phyloP scores from a whole-genome alignment of 2,329 filamentous ascomycete genomes.

The Lasiodiplodia theobromae region DNA sequence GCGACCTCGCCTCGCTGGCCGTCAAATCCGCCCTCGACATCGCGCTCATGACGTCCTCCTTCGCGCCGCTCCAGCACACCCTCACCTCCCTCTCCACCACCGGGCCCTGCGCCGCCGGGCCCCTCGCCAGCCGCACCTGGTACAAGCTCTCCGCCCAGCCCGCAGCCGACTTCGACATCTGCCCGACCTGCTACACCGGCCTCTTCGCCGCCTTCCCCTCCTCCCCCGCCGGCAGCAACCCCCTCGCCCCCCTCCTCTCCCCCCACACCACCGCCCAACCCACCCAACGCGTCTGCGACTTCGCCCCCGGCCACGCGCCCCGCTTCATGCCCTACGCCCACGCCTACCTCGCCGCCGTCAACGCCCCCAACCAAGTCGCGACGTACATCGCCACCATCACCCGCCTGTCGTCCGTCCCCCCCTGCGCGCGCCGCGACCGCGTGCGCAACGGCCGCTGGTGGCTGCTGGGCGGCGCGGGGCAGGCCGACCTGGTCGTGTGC shows the following conservation, averaged over 20 bases:
- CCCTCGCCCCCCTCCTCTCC: constrained; percentile 59
- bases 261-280: background rate
- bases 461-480: background rate
- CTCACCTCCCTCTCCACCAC: constrained; percentile 48
- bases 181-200: constrained; percentile 83
- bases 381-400: background rate
- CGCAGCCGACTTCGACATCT: constrained; percentile 63
- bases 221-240: constrained; percentile 38
- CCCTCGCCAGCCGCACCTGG: constrained; percentile 70
- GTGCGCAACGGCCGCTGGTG: background rate
- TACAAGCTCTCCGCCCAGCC: constrained; percentile 59
- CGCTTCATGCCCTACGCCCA: background rate
- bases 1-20: constrained; percentile 58
- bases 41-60: background rate
- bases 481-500: background rate
- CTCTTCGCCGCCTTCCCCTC: constrained; percentile 51
- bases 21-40: constrained; percentile 65
- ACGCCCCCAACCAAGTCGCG: background rate
- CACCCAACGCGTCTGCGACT: constrained; percentile 2
- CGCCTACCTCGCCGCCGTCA: background rate
- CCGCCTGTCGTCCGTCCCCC: background rate
- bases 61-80: background rate
- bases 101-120: constrained; percentile 55
- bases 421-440: background rate
- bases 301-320: background rate